A percentile compares a stretch with the other conserved stretches of the same genome.
These are phyloP conservation scores for Fusarium decemcellulare DNA, from an alignment of 2,329 filamentous ascomycete species.

Conservation along the genomic window DNA sequence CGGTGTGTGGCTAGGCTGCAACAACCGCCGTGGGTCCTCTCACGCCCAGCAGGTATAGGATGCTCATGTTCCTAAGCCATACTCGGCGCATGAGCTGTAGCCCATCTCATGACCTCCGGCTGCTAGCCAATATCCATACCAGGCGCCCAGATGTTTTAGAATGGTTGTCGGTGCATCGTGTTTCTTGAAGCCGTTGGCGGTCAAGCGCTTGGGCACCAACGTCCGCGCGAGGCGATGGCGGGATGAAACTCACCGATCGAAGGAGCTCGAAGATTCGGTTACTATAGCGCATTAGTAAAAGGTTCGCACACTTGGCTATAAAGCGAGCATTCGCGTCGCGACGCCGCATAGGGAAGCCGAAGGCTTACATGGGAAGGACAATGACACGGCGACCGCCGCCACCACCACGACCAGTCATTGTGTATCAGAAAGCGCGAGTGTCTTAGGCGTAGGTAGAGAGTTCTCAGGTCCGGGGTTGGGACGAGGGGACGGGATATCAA, in stretches of 20 bases:
- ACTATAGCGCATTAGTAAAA: constrained; percentile 50
- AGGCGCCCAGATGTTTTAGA: neutral
- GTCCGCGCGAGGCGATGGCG: neutral
- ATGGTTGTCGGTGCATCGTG: constrained; percentile 12
- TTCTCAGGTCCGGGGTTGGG: constrained; percentile 11
- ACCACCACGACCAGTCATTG: constrained; percentile 72
- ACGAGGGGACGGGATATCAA: constrained; percentile 8
- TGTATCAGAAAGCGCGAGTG: constrained; percentile 27
- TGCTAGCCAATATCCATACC: neutral
- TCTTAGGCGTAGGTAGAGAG: neutral
- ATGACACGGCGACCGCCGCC: constrained; percentile 72
- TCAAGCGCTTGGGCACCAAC: constrained; percentile 19
- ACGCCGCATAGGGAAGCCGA: constrained; percentile 17
- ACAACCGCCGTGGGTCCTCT: neutral
- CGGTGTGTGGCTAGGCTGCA: neutral
- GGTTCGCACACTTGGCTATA: neutral
- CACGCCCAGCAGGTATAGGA: neutral
- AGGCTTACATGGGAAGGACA: constrained; percentile 67
- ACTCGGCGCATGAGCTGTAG: neutral
- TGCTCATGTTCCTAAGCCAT: neutral
- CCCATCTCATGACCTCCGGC: neutral
- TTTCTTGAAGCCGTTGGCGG: constrained; percentile 35
- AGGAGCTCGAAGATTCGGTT: constrained; percentile 81
- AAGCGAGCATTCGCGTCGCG: constrained; percentile 33
- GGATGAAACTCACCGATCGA: constrained; percentile 63